A percentile compares a stretch with the other conserved stretches of the same genome.
Conservation (phyloP, 2,329 filamentous ascomycete genomes). For the Penicillium sp. region DNA sequence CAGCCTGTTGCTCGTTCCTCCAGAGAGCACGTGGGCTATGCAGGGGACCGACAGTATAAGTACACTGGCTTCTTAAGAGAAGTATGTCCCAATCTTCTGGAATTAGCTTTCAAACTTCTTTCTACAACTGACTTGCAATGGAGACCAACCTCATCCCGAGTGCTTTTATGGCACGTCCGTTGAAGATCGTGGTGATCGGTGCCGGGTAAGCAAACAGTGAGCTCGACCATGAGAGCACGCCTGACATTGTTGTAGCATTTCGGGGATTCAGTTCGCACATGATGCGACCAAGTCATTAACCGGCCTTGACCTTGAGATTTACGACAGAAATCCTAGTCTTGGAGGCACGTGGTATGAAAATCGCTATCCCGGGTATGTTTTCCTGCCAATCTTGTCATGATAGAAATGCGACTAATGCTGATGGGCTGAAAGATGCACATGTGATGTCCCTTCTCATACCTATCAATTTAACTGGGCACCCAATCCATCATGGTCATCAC, state of each 20-base stretch:
- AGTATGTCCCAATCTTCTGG: background rate
- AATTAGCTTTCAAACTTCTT: background rate
- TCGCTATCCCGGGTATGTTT: slow-evolving; percentile 26
- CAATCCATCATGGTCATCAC: slow-evolving; percentile 7
- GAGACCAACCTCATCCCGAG: slow-evolving; percentile 2
- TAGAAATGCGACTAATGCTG: background rate
- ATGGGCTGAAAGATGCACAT: slow-evolving; percentile 23
- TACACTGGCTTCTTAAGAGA: background rate
- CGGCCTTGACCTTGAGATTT: slow-evolving; percentile 7
- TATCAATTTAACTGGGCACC: slow-evolving; percentile 34
- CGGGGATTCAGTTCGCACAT: slow-evolving; percentile 12
- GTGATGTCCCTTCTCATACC: slow-evolving; percentile 32
- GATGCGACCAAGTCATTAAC: slow-evolving; percentile 1
- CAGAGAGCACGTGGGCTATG: background rate
- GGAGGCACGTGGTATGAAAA: slow-evolving; percentile 34
- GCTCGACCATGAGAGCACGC: background rate
- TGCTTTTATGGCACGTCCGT: slow-evolving; percentile 4
- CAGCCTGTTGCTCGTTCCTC: background rate
- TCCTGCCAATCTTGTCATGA: background rate
- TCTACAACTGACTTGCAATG: background rate
- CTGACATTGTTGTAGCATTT: background rate
- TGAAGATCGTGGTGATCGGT: slow-evolving; percentile 11
- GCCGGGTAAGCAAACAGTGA: slow-evolving; percentile 5
- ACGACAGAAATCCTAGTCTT: slow-evolving; percentile 28
- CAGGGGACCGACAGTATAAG: background rate